These are phyloP conservation scores for Cladosporium sp. DNA, from an alignment of 2,329 filamentous ascomycete genomes.

Conservation along the genomic window DNA sequence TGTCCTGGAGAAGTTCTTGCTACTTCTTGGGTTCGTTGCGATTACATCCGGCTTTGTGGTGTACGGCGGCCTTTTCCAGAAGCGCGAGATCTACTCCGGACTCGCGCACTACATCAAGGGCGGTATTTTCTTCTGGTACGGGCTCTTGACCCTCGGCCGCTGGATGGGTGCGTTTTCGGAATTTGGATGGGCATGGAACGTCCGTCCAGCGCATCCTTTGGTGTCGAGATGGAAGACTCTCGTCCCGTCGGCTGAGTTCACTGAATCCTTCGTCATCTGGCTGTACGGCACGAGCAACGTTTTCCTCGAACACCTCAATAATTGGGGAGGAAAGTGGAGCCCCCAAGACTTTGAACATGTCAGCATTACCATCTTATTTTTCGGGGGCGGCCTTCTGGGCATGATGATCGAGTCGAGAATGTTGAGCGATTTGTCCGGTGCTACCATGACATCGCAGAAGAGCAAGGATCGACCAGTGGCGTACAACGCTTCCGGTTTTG, in stretches of 20 bases:
- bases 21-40: conserved; percentile 72
- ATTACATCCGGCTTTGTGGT: conserved; percentile 70
- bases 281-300: conserved; percentile 86
- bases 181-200: conserved; percentile 93
- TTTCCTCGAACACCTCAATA: conserved; percentile 82
- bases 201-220: conserved; percentile 59
- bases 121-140: conserved; percentile 92
- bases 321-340: conserved; percentile 67
- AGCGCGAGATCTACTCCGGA: conserved; percentile 67
- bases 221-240: conserved; percentile 59
- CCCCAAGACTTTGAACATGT: conserved; percentile 84
- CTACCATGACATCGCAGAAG: conserved; percentile 41
- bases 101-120: conserved; percentile 94
- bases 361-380: conserved; percentile 89
- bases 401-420: conserved; percentile 37
- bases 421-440: conserved; percentile 64
- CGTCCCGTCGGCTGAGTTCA: conserved; percentile 76
- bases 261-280: conserved; percentile 86
- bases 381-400: conserved; percentile 74
- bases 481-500: neutral
- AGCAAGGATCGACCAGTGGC: conserved; percentile 21
- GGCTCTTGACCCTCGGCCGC: conserved; percentile 77
- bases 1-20: conserved; percentile 68
- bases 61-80: conserved; percentile 70
- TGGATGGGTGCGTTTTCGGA: conserved; percentile 90